Evolutionary conservation across 495 filamentous ascomycete genomes (phyloP), one percentile per base, ranked within the genome.

Genomic region (Hypoxylon intermedium): DNA sequence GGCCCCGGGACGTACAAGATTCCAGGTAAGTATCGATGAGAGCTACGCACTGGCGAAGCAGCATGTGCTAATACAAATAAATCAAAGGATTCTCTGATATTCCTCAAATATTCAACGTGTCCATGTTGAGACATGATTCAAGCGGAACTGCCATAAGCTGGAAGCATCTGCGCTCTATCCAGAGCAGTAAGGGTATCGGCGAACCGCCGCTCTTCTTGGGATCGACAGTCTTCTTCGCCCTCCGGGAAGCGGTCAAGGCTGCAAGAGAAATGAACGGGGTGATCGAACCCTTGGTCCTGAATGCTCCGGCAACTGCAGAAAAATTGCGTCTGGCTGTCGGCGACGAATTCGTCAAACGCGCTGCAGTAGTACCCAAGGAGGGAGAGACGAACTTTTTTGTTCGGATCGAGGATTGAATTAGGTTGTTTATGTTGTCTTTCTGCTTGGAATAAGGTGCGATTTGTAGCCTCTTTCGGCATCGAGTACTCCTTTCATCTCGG

Each of bases 151-250:
- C 85, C 46, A 90, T 93, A 0, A 75, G 86, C 56, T 95, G 91
- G 91, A 85, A 92, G 79, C 86, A 95, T 70, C 77, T 95, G 34
- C 82, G 89, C 26, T 93, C 91, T 0, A 93, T 95, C 63, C 89
- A 93, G 73, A 82, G 91, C 11, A 86, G 82, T 13, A 76, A 85
- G 43, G 87, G 89, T 44, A 81, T 89, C 1, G 90, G 90, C 9
- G 90, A 94, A 72, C 90, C 91, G 16, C 91, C 91, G 0, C 75
- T 95, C 9, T 93, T 93, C 67, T 85, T 95, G 86, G 90, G 90
- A 12, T 85, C 80, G 52, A 79, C 82, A 0, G 89, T 92, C 4
- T 93, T 95, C 79, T 95, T 95, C 66, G 87, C 88, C 2, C 88
- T 90, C 50, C 75, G 87, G 19, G 88, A 90, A 64, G 88, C 87